These are phyloP conservation scores for Aspergillus brunneoviolaceus DNA, from an alignment of 2,329 filamentous ascomycete genomes.

Conservation along the genomic window DNA sequence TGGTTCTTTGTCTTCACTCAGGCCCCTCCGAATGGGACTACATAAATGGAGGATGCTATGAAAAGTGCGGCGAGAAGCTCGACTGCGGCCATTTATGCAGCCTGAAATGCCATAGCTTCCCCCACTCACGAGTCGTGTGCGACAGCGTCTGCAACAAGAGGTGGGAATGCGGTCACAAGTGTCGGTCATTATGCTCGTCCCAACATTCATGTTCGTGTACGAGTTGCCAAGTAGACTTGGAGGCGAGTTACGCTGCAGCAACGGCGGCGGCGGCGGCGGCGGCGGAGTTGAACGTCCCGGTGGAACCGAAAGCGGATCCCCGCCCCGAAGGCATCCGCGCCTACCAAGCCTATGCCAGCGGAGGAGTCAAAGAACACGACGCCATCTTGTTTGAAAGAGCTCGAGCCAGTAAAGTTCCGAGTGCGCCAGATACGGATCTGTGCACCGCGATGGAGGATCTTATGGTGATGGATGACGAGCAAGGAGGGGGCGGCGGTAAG, in stretches of 20 bases:
- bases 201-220: slow-evolving; percentile 32
- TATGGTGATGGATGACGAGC: not conserved
- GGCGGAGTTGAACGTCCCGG: not conserved
- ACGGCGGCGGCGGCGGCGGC: not conserved
- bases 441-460: not conserved
- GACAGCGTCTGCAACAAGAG: slow-evolving; percentile 30
- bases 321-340: slow-evolving; percentile 8
- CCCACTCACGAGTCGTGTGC: slow-evolving; percentile 41
- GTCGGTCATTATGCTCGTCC: slow-evolving; percentile 32
- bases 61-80: slow-evolving; percentile 46
- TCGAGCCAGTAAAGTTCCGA: not conserved
- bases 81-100: slow-evolving; percentile 55
- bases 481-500: not conserved
- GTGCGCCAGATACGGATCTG: not conserved
- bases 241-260: not conserved
- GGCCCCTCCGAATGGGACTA: slow-evolving; percentile 55
- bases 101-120: slow-evolving; percentile 52
- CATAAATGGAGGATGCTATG: slow-evolving; percentile 55
- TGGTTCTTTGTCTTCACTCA: slow-evolving; percentile 13
- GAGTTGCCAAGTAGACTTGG: slow-evolving; percentile 16
- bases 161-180: slow-evolving; percentile 43
- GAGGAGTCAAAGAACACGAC: slow-evolving; percentile 31
- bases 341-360: slow-evolving; percentile 33
- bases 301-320: not conserved
- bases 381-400: slow-evolving; percentile 19